Evolutionary conservation across 768 basidiomycete species (phyloP), one percentile per base, ranked within the genome.

Genomic region (Porpolomopsis calyptriformis): DNA sequence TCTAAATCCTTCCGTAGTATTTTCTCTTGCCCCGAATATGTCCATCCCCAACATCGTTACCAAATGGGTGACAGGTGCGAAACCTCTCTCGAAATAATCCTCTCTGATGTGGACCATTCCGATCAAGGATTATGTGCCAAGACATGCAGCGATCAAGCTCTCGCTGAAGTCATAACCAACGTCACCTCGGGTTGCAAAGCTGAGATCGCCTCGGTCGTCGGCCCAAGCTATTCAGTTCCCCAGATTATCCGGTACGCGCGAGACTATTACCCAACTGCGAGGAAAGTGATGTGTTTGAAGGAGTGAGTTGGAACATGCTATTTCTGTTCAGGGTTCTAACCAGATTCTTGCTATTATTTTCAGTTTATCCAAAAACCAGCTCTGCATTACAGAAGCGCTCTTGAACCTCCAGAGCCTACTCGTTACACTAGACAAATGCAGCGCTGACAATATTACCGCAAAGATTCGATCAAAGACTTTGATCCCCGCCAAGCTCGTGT

Each of bases 221-320:
- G 67, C 39, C 51, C 60, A 3, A 42, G 57, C 29, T 47, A 54
- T 2, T 24, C 40, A 4, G 40, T 40, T 10, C 19, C 50, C 0
- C 49, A 24, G 40, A 24, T 74, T 20, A 66, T 66, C 2, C 33
- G 64, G 3, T 36, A 65, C 19, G 70, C 82, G 18, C 67, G 84
- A 55, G 52, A 56, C 35, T 69, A 58, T 27, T 88, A 83, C 58
- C 79, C 83, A 2, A 66, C 71, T 2, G 67, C 66, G 2, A 69
- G 82, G 45, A 59, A 79, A 51, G 54, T 79, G 6, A 58, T 63
- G 8, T 88, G 85, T 58, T 61, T 85, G 55, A 70, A 78, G 48
- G 73, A 84, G 85, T 85, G 55, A 52, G 79, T 70, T 10, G 4
- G n/a, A n/a, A 23, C 9, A n/a, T 42, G 25, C 8, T 18, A 24